Base-by-base conservation (phyloP, 2,329 filamentous ascomycete genomes). In the Arthrobotrys conoides region DNA sequence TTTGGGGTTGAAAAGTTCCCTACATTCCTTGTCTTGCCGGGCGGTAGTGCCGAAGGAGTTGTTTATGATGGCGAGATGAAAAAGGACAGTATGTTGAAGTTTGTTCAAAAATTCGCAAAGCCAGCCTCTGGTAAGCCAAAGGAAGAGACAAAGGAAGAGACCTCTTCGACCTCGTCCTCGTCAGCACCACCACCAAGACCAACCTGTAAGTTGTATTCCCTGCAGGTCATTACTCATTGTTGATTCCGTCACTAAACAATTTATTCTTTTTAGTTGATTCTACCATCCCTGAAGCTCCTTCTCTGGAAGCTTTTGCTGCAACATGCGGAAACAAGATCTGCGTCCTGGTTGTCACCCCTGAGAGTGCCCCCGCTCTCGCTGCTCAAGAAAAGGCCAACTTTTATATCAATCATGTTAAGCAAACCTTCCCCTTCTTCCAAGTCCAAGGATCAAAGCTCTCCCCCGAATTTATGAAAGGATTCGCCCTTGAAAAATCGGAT, bases 1-100 rank as follows among this genome's bases (percentile, higher is more conserved):
- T 98, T 95, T 83, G 91, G 90, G 48, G 87, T 99, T 77, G 87
- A 88, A 16, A 90, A 91, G 64, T 97, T 93, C 83, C 96, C 96
- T 0, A 90, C 91, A 0, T 86, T 99, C 51, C 86, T 97, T 2
- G 88, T 98, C 16, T 85, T 99, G 4, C 92, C 93, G 0, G 91
- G 90, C 27, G 90, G 89, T 22, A 88, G 90, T 61, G 87, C 90
- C 64, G 90, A 93, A 20, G 87, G 90, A 2, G 86, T 96, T 70
- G 86, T 90, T 51, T 97, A 97, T 83, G 87, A 92, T 30, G 95
- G 94, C 49, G 92, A 96, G 81, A 86, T 97, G 83, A 96, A 94
- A 84, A 97, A 97, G 86, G 90, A 91, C 18, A 88, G 89, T 38
- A 91, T 99, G 84, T 87, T 94, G 76, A 87, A 90, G 48, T 99